Base-by-base conservation (phyloP, 495 filamentous ascomycete genomes). In the Podospora sp. region DNA sequence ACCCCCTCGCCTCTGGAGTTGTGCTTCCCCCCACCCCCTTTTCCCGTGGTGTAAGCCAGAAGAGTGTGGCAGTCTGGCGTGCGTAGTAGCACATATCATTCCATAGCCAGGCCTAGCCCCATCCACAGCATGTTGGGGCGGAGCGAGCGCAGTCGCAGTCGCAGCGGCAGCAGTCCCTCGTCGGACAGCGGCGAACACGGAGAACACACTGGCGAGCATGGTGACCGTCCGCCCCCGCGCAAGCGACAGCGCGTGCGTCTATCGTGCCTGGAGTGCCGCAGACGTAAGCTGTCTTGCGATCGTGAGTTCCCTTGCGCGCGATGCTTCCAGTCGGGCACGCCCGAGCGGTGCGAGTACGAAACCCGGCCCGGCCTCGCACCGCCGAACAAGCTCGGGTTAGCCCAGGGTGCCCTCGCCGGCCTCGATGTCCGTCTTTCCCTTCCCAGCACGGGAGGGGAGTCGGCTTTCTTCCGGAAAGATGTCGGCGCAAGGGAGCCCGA, bases 281-380 rank as follows among this genome's bases (percentile, higher is more conserved):
- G 82, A 22, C 72, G 82, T 21, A 84, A 84, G 72, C 71, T 84
- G 40, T 84, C 82, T 36, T 84, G 82, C 67, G 82, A 83, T 60
- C 77, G 82, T 51, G 82, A 82, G 73, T 74, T 84, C 59, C 82
- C 82, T 20, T 84, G 82, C 71, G 80, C 82, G 60, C 78, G 82
- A 26, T 84, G 82, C 63, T 72, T 84, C 65, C 82, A 83, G 70
- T 83, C 81, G 46, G 82, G 82, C 55, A 83, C 81, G 14, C 70
- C 80, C 16, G 82, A 84, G 9, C 75, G 77, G 46, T 84, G 82
- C 72, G 78, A 77, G 61, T 84, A 83, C 68, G 82, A 84, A 72
- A 79, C 81, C 11, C 73, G 81, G 24, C 80, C 81, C 51, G 82
- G 81, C 52, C 65, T 77, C 46, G 77, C 77, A 2, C 73, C 76